Base-by-base conservation (phyloP, 345 rosid species). In the Theobroma cacao region DNA sequence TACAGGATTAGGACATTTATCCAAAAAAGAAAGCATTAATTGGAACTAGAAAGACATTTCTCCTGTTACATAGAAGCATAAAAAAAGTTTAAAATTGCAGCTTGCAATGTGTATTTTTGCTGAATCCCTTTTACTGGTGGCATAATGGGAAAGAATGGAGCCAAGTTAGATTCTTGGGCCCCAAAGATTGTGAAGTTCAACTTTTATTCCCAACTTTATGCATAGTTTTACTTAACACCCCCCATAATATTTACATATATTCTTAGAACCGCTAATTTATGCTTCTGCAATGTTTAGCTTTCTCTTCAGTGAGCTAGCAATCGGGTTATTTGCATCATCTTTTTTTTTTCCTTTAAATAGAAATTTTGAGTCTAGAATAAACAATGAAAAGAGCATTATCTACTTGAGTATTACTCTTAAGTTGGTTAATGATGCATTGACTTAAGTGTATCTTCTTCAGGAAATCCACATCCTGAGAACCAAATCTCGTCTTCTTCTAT, bases 361-460 rank as follows among this genome's bases (percentile, higher is more conserved):
- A 58, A 24, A 58, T 4, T 45, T 71, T 40, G 9, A 17, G 15
- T 5, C 61, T 47, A 45, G 34, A 14, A 50, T 24, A 20, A 47
- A 26, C 22, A 26, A 47, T 5, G 40, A 47, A 70, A 50, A 4
- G 10, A 41, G 2, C 22, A 26, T 26, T 15, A 47, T 71, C 38
- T 38, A 18, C 5, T 33, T 14, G 4, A 18, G 13, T 18, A 18
- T 75, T 43, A 10, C 40, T 17, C 43, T n/a, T 12, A 61, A 62
- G 41, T 75, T 61, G 14, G 20, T 61, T 60, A 28, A 61, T 58
- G 13, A 4, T 70, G 79, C 22, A 33, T 72, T 76, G 22, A 74
- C 48, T 70, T 22, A 24, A 55, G 26, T 72, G 11, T 62, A 24
- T 73, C 50, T 74, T 65, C 38, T 84, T 73, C 84, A 87, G 92